Evolutionary conservation across 768 basidiomycete species (phyloP).

Genomic region (Termitomyces sp.): DNA sequence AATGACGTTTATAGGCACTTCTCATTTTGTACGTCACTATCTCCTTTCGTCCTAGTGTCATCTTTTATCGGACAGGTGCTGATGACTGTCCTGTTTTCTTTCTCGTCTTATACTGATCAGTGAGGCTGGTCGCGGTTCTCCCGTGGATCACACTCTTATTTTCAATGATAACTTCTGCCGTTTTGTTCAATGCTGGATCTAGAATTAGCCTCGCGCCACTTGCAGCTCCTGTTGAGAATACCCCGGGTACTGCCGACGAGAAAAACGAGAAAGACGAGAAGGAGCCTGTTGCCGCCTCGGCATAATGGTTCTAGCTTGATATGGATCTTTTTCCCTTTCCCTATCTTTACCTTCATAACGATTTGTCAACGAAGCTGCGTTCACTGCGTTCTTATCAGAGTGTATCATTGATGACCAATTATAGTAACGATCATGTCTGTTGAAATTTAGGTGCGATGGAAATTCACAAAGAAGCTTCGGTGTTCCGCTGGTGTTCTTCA

Average conservation of each 20-base stretch:
- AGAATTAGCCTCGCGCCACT: not conserved
- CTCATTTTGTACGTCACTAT: slow-evolving; percentile 36
- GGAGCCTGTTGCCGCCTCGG: not conserved
- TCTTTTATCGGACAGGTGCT: not conserved
- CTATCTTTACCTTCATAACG: not conserved
- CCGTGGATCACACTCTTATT: slow-evolving; percentile 48
- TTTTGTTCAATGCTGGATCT: slow-evolving; percentile 27
- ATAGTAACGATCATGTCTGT: not conserved
- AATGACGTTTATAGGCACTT: slow-evolving; percentile 38
- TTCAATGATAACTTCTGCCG: slow-evolving; percentile 26
- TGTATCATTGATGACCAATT: not conserved
- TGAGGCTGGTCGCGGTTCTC: slow-evolving; percentile 41
- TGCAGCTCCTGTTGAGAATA: not conserved
- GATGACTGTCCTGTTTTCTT: not conserved
- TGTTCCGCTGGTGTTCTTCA: too few species aligned
- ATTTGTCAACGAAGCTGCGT: too few species aligned
- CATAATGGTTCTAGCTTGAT: not conserved
- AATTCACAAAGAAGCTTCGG: too few species aligned
- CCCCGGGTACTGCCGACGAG: not conserved
- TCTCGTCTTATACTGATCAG: slow-evolving; percentile 20
- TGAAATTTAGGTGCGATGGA: too few species aligned
- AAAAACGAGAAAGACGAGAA: slow-evolving; percentile 3
- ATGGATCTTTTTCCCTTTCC: not conserved
- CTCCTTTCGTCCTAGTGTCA: not conserved
- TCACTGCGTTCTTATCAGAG: not conserved